Base-by-base conservation (phyloP, 2,329 filamentous ascomycete species). In the Tolypocladium paradoxum region DNA sequence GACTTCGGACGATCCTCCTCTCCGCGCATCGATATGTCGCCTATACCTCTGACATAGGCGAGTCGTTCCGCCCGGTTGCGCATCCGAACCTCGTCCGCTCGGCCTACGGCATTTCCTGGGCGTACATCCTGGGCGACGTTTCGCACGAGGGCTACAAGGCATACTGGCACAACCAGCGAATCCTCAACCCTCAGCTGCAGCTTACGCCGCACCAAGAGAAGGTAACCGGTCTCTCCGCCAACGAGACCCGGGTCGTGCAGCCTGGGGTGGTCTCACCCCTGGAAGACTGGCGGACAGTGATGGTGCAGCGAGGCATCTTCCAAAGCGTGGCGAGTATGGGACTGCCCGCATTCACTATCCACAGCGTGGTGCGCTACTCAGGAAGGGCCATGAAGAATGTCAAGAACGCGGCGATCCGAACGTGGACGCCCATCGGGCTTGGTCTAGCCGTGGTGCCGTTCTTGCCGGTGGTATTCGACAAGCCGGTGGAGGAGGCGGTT, bases 11-110 rank as follows among this genome's bases (percentile, higher is more conserved):
- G 8, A 88, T 97, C 60, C 83, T 99, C 64, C 76, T 91, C 61
- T 90, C 88, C 18, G 91, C 91, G 4, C 93, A 97, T 65, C 85
- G 93, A 64, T 99, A 99, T 65, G 90, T 99, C 49, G 93, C 93
- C 53, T 99, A 99, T 69, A 97, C 93, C 0, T 91, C 86, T 22
- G 92, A 97, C 64, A 92, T 99, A 58, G 93, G 93, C 67, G 93
- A 99, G 70, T 95, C 88, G 0, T 99, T 99, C 72, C 83, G 93
- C 2, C 93, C 93, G 0, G 80, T 99, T 38, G 91, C 92, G 4
- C 91, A 96, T 66, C 92, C 90, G 0, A 84, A 78, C 62, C 72
- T 95, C 3, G 87, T 99, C 12, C 82, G 85, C 55, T 76, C 82
- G 48, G 93, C 93, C 6, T 99, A 99, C 65, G 92, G 82, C 49